phyloP scores from a whole-genome alignment of 179 eudicot species.

The Gypsophila paniculata region DNA sequence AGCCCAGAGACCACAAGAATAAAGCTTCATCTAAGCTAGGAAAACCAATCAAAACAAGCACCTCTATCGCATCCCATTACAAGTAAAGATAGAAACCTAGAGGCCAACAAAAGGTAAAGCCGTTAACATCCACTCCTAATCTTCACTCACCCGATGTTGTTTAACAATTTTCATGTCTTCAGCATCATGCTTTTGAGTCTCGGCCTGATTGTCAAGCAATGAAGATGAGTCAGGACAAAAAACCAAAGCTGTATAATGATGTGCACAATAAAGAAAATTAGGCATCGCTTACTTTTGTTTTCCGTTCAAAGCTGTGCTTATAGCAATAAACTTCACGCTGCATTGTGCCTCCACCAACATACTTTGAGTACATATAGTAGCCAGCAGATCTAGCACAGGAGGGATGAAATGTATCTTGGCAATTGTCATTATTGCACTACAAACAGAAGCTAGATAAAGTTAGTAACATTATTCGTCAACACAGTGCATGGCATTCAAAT shows the following conservation, averaged over 20 bases:
- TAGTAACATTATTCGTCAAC: background rate
- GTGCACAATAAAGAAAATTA: conserved; percentile 4
- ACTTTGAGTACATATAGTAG: conserved; percentile 62
- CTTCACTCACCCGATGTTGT: conserved; percentile 76
- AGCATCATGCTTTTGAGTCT: conserved; percentile 65
- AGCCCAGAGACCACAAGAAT: background rate
- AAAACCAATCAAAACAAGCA: background rate
- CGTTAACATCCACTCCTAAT: background rate
- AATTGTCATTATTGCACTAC: conserved; percentile 88
- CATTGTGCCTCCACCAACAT: conserved; percentile 57
- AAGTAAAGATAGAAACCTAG: background rate
- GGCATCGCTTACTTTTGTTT: conserved; percentile 54
- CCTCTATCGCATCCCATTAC: background rate
- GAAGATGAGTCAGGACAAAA: conserved; percentile 14
- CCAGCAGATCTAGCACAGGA: conserved; percentile 91
- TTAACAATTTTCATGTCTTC: conserved; percentile 80
- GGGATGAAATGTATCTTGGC: conserved; percentile 82
- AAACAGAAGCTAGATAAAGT: conserved; percentile 16
- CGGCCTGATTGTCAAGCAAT: conserved; percentile 45
- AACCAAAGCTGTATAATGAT: conserved; percentile 11
- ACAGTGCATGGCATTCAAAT: background rate
- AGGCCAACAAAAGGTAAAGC: background rate
- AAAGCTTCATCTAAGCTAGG: background rate
- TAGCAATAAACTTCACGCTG: conserved; percentile 91
- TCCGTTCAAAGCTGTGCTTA: conserved; percentile 85